Evolutionary conservation across 495 filamentous ascomycete species (phyloP), one percentile per base, ranked within the genome.

Genomic region (Tetracladium marchalianum): DNA sequence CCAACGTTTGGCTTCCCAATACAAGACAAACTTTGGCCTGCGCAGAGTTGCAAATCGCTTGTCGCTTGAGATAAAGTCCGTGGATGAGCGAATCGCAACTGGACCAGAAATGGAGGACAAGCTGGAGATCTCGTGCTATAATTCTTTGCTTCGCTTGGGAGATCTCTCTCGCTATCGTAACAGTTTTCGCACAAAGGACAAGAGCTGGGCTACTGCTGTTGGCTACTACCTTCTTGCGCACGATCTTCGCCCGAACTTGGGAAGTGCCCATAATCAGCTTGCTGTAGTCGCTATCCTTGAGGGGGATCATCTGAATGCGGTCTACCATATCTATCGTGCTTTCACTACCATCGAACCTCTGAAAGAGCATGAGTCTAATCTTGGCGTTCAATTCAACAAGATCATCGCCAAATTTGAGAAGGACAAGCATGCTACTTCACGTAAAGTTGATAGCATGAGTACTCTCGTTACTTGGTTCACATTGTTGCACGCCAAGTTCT

Each of bases 141-240:
- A 79, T 41, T 84, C 85, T 8, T 73, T 97, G 24, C 81, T 95
- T 38, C 83, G 78, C 44, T 77, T 98, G 9, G 92, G 92, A 37
- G 92, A 98, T 59, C 74, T 98, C 24, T 88, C 87, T 31, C 80
- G 92, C 51, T 98, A 96, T 60, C 82, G 93, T 38, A 87, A 88
- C 58, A 78, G 79, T 19, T 76, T 84, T 35, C 64, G 67, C 32
- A 68, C 68, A 49, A 81, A 84, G 64, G 70, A 84, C 46, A 78
- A 73, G 41, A 81, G 84, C 53, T 95, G 85, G 76, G 82, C 82
- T 1, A 80, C 78, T 5, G 90, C 92, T 9, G 72, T 85, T 40
- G 81, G 81, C 7, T 95, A 90, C 62, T 98, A 98, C 58, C 71
- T 77, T 44, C 65, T 97, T 27, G 93, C 93, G 11, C 76, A 77